Conservation (phyloP, 768 basidiomycete genomes). For the Macrolepiota dolichaula region DNA sequence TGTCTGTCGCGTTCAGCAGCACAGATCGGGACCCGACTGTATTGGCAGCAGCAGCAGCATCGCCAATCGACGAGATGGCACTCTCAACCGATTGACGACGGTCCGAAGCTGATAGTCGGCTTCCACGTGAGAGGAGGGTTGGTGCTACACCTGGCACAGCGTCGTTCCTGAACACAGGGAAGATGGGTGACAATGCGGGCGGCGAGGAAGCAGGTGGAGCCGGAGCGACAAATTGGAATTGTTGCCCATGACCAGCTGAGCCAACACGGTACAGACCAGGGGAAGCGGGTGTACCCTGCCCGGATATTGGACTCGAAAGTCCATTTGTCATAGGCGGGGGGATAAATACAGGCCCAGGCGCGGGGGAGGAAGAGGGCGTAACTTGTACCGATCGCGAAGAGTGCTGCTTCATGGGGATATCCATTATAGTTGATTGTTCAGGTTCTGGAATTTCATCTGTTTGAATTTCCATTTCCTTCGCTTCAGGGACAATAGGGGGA, state of each 20-base stretch:
- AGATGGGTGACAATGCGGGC: conserved; percentile 21
- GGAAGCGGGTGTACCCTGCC: conserved; percentile 22
- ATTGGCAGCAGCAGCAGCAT: conserved; percentile 25
- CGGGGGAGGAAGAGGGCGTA: conserved; percentile 26
- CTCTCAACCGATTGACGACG: conserved; percentile 74
- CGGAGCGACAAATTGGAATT: conserved; percentile 66
- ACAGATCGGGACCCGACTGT: conserved; percentile 38
- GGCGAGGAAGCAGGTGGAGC: conserved; percentile 34
- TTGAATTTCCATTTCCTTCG: conserved; percentile 75
- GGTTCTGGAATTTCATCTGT: conserved; percentile 48
- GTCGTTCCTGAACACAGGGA: conserved; percentile 28
- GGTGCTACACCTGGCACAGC: conserved; percentile 34
- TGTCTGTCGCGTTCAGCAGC: conserved; percentile 51
- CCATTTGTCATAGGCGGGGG: conserved; percentile 17
- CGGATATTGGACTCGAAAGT: conserved; percentile 17
- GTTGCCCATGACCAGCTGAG: conserved; percentile 34
- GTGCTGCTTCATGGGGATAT: background rate
- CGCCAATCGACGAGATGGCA: conserved; percentile 49
- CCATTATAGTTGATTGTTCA: conserved; percentile 5
- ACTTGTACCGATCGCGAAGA: conserved; percentile 5
- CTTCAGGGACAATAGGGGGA: conserved; percentile 35
- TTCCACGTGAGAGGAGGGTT: conserved; percentile 34
- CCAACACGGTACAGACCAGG: conserved; percentile 57
- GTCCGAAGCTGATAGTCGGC: conserved; percentile 45
- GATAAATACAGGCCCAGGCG: conserved; percentile 26